Percentiles rank a stretch among this genome's conserved stretches.
Conservation (phyloP, 2,329 filamentous ascomycete genomes). For the Diaporthe sp. region DNA sequence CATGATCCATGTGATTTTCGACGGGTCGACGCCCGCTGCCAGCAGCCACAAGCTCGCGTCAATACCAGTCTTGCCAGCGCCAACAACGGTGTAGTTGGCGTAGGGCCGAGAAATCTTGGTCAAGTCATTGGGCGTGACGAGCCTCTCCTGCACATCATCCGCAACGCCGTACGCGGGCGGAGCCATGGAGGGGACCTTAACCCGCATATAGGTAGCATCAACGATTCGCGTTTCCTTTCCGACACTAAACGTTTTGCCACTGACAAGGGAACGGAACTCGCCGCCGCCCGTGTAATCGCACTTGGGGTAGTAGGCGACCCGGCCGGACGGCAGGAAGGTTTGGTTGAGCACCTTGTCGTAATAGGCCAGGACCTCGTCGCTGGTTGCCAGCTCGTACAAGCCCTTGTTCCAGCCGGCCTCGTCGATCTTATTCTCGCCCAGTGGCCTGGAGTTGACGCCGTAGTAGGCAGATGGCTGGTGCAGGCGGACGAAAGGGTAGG, state of each 20-base stretch:
- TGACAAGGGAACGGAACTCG: not conserved
- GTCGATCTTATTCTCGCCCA: not conserved
- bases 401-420: not conserved
- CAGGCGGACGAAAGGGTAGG: not conserved
- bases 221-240: not conserved
- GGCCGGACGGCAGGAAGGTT: not conserved
- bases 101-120: not conserved
- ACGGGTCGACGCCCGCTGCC: not conserved
- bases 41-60: not conserved
- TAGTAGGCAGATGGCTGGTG: conserved; percentile 1
- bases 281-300: not conserved
- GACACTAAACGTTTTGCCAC: not conserved
- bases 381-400: not conserved
- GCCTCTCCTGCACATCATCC: not conserved
- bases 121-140: not conserved
- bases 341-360: not conserved
- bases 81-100: not conserved
- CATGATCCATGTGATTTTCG: conserved; percentile 9
- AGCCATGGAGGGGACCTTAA: not conserved
- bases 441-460: not conserved
- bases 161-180: not conserved
- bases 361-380: not conserved
- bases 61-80: not conserved
- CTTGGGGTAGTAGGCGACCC: not conserved
- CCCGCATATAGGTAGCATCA: not conserved